phyloP scores from a whole-genome alignment of 805 yeast species.

The Kazachstania africana region DNA sequence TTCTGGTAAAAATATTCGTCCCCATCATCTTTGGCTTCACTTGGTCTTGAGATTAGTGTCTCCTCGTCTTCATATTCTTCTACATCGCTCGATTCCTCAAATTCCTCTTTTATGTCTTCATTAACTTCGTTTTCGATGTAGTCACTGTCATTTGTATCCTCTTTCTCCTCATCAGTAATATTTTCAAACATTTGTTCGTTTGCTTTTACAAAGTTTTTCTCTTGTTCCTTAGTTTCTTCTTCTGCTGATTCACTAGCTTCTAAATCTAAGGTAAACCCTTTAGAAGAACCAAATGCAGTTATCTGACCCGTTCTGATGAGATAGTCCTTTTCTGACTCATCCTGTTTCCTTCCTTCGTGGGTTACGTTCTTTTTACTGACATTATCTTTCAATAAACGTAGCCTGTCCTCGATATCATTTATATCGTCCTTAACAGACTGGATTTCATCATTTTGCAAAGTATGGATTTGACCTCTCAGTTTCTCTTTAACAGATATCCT shows the following conservation, averaged over 20 bases:
- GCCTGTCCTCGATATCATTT: slow-evolving; percentile 43
- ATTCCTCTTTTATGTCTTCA: slow-evolving; percentile 12
- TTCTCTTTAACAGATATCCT: slow-evolving; percentile 54
- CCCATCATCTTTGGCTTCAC: slow-evolving; percentile 58
- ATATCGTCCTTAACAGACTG: slow-evolving; percentile 47
- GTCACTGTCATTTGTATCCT: slow-evolving; percentile 7
- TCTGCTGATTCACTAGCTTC: slow-evolving; percentile 1
- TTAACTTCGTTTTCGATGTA: slow-evolving; percentile 12
- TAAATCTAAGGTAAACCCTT: slow-evolving; percentile 34
- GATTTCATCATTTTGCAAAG: slow-evolving; percentile 40
- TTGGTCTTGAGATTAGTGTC: slow-evolving; percentile 17
- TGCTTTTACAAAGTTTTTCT: not conserved
- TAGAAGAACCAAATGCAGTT: slow-evolving; percentile 78
- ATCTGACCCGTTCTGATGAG: slow-evolving; percentile 82
- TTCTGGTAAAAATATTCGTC: slow-evolving; percentile 51
- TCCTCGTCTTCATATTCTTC: slow-evolving; percentile 7
- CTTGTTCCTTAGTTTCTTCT: not conserved
- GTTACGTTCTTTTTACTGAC: slow-evolving; percentile 6
- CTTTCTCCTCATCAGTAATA: not conserved
- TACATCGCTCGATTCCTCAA: slow-evolving; percentile 12
- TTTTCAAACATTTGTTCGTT: not conserved
- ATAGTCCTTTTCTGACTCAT: slow-evolving; percentile 72
- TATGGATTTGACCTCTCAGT: slow-evolving; percentile 41
- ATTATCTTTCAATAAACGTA: slow-evolving; percentile 23
- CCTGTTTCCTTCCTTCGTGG: slow-evolving; percentile 37